Evolutionary conservation across 2,329 filamentous ascomycete species (phyloP).

Genomic region (Hypomyces perniciosus): DNA sequence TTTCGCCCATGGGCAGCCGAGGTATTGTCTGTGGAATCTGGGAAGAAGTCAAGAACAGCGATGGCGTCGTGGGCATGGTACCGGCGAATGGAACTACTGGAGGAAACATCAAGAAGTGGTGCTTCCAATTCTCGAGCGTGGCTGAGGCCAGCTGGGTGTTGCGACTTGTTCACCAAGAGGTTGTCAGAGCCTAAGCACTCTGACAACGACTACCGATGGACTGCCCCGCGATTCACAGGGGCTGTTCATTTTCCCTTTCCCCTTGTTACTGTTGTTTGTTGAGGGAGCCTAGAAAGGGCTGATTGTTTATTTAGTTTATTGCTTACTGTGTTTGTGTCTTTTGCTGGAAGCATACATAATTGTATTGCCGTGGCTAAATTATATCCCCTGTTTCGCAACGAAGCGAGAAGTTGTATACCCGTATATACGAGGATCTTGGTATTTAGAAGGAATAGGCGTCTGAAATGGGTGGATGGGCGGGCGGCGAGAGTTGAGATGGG

Average conservation of each 20-base stretch:
- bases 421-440: slow-evolving; percentile 4
- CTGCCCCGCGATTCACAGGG: neutral
- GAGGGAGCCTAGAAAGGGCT: neutral
- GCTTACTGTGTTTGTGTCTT: neutral
- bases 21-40: slow-evolving; percentile 87
- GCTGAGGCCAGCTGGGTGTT: slow-evolving; percentile 51
- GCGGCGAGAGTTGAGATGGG: neutral
- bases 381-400: slow-evolving; percentile 2
- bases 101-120: slow-evolving; percentile 57
- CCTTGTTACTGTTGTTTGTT: neutral
- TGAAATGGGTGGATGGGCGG: neutral
- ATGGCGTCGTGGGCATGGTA: slow-evolving; percentile 48
- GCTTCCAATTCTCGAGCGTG: slow-evolving; percentile 52
- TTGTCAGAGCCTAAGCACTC: slow-evolving; percentile 31
- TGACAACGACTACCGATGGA: neutral
- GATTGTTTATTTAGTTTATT: neutral
- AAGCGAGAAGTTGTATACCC: slow-evolving; percentile 8
- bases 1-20: slow-evolving; percentile 74
- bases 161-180: slow-evolving; percentile 51
- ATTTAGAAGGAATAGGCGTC: slow-evolving; percentile 1
- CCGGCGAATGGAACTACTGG: slow-evolving; percentile 46
- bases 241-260: neutral
- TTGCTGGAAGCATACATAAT: slow-evolving; percentile 3
- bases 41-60: slow-evolving; percentile 65
- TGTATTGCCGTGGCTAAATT: slow-evolving; percentile 1